A percentile compares a stretch with the other conserved stretches of the same genome.
Conservation (phyloP, 352 stramenopile genomes). For the Phytophthora rubi region DNA sequence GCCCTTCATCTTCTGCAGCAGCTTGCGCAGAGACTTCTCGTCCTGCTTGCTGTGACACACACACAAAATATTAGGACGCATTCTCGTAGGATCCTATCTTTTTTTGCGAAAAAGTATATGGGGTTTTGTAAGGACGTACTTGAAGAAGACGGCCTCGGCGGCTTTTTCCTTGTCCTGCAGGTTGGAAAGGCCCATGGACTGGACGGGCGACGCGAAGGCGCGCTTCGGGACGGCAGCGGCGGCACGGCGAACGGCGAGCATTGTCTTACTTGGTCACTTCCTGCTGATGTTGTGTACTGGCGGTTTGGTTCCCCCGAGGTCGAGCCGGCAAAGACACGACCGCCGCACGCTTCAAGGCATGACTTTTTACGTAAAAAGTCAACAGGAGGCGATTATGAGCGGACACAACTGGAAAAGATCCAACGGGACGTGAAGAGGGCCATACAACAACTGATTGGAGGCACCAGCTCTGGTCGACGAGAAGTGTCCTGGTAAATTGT, state of each 20-base stretch:
- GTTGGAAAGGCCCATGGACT: constrained; percentile 55
- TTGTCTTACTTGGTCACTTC: constrained; percentile 25
- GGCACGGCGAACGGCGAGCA: constrained; percentile 76
- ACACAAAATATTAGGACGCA: neutral
- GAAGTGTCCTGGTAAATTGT: constrained; percentile 12
- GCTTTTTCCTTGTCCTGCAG: constrained; percentile 80
- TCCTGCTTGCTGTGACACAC: constrained; percentile 75
- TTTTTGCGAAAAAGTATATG: constrained; percentile 2
- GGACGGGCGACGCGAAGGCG: constrained; percentile 53
- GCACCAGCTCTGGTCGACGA: constrained; percentile 8
- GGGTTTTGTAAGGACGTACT: constrained; percentile 52
- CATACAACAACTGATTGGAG: neutral
- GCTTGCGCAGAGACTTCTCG: constrained; percentile 85
- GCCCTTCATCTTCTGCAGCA: constrained; percentile 89
- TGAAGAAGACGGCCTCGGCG: constrained; percentile 83
- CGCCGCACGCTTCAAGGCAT: constrained; percentile 26
- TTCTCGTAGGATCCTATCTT: neutral
- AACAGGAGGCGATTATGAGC: neutral
- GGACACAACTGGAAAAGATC: constrained; percentile 9
- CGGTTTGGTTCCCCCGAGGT: constrained; percentile 8
- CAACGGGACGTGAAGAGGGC: neutral
- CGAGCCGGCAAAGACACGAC: constrained; percentile 19
- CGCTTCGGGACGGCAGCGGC: constrained; percentile 52
- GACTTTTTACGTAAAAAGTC: constrained; percentile 45
- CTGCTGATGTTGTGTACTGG: constrained; percentile 30